Evolutionary conservation across 805 yeast species (phyloP), one percentile per base, ranked within the genome.

Genomic region (Maudiozyma saulgeensis): DNA sequence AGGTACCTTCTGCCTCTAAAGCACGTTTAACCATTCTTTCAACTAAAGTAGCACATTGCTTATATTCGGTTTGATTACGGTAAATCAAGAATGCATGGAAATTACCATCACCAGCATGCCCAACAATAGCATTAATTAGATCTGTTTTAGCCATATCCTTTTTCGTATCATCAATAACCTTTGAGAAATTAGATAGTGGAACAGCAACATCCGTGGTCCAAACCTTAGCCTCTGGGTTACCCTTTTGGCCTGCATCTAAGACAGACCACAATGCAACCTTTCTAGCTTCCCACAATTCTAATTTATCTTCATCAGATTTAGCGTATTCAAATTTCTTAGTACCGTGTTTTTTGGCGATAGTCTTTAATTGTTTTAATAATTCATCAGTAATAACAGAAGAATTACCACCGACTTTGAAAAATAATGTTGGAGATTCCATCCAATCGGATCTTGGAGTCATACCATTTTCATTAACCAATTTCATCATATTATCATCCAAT

Each of bases 191-290:
- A 0, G 90, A 82, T 45, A 86, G 74, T 2, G 95, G 95, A 15
- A 86, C 93, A 5, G 90, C 90, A 5, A 85, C 87, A 67, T 86
- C 95, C 0, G 93, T 86, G 28, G 89, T 83, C 76, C 87, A 80
- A 40, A 78, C 67, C 57, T 75, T 77, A 6, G 82, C 78, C 11
- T 68, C 58, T 25, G 78, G 76, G 46, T 73, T 67, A 6, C 68
- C 59, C 56, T 62, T 58, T 49, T 71, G 69, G 0, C 91, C 91
- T 68, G 83, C 79, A 55, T 84, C 87, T 44, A 84, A 70, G 2
- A 78, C 75, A 23, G 81, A 76, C 83, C 85, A 81, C 6, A 81
- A 65, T 11, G 77, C 82, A 40, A 84, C 80, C 61, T 86, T 84
- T 49, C 95, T 69, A 2, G 90, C 91, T 37, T 82, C 75, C 82